Conservation (phyloP, 371 early-diverging fungal species). For the Thermomucor indicae-seudaticae region DNA sequence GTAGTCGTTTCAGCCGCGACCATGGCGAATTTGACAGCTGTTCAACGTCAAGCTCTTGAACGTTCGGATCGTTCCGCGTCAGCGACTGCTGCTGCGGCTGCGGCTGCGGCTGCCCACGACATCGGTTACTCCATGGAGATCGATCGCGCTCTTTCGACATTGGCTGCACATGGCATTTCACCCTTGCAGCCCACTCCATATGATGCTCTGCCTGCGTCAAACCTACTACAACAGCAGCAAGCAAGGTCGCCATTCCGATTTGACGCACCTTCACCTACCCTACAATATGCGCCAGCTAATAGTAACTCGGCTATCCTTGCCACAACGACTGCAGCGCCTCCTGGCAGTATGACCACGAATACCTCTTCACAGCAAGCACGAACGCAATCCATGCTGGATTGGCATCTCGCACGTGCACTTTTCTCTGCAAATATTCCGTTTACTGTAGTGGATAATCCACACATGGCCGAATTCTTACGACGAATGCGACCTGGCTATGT, state of each 20-base stretch:
- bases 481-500: slow-evolving; percentile 30
- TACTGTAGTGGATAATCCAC: slow-evolving; percentile 27
- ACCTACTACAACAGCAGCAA: slow-evolving; percentile 2
- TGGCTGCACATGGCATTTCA: slow-evolving; percentile 1
- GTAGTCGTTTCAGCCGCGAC: neutral
- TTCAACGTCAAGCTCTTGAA: slow-evolving; percentile 1
- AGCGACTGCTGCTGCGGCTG: neutral
- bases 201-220: neutral
- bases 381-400: slow-evolving; percentile 21
- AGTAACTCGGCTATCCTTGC: too few relatives aligned
- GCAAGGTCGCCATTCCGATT: neutral
- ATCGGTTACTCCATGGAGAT: slow-evolving; percentile 2
- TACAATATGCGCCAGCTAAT: too few relatives aligned
- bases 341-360: neutral
- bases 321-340: slow-evolving; percentile 2
- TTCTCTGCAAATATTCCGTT: slow-evolving; percentile 31
- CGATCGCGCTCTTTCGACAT: slow-evolving; percentile 1
- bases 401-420: slow-evolving; percentile 34
- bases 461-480: slow-evolving; percentile 23
- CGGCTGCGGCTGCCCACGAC: neutral
- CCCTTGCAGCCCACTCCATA: neutral
- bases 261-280: too few relatives aligned
- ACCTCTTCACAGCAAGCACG: neutral
- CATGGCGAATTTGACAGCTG: too few relatives aligned
- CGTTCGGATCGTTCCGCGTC: neutral